Percentiles rank a stretch among this genome's conserved stretches.
Evolutionary conservation across 2,329 filamentous ascomycete species (phyloP).

Genomic region (Xylariomycetidae sp.): DNA sequence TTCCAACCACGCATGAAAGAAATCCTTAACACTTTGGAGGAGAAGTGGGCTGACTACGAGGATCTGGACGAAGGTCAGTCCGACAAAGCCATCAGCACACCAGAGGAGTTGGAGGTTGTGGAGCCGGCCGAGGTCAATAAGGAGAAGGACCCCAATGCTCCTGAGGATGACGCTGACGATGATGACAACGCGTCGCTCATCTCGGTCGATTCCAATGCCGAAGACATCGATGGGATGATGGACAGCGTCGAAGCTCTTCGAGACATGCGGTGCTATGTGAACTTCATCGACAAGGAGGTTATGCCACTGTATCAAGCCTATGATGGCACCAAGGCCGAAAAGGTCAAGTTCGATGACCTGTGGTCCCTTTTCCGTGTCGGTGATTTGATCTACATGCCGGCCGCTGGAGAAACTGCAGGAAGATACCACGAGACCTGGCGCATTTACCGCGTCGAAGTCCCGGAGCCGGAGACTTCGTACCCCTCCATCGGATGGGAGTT

Average conservation of each 20-base stretch:
- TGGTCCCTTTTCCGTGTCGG: slow-evolving; percentile 37
- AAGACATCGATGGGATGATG: slow-evolving; percentile 32
- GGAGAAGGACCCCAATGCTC: slow-evolving; percentile 7
- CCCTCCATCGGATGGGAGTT: slow-evolving; percentile 31
- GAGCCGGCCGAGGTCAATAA: slow-evolving; percentile 12
- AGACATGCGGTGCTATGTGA: slow-evolving; percentile 39
- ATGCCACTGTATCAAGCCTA: slow-evolving; percentile 30
- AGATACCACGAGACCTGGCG: slow-evolving; percentile 37
- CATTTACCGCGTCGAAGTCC: slow-evolving; percentile 28
- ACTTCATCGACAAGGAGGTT: slow-evolving; percentile 38
- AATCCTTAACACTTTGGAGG: slow-evolving; percentile 32
- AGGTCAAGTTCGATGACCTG: slow-evolving; percentile 37
- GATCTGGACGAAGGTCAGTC: slow-evolving; percentile 24
- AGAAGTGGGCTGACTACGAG: slow-evolving; percentile 36
- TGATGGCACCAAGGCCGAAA: slow-evolving; percentile 21
- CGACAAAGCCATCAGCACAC: slow-evolving; percentile 18
- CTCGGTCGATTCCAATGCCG: slow-evolving; percentile 33
- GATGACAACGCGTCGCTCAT: slow-evolving; percentile 28
- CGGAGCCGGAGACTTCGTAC: slow-evolving; percentile 26
- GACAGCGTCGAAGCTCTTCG: slow-evolving; percentile 33
- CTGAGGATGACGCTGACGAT: slow-evolving; percentile 30
- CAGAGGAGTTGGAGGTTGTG: slow-evolving; percentile 25
- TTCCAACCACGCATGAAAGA: slow-evolving; percentile 38
- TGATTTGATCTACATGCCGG: slow-evolving; percentile 36
- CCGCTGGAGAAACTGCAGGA: slow-evolving; percentile 27